Evolutionary conservation across 768 basidiomycete species (phyloP), one percentile per base, ranked within the genome.

Genomic region (Russula olivacea): DNA sequence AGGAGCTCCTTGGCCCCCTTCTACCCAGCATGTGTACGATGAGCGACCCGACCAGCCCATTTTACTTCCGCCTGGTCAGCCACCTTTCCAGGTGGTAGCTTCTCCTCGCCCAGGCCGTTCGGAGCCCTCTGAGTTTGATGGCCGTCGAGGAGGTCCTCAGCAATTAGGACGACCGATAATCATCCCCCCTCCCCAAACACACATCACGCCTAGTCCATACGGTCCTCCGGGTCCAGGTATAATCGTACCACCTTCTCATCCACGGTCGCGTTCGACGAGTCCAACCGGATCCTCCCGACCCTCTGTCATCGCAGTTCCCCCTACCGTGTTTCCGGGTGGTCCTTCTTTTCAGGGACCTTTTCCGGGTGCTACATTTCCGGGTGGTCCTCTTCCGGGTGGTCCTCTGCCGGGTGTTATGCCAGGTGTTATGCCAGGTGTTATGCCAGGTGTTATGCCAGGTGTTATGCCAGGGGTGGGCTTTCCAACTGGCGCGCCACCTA

Each of bases 111-210:
- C 21, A 15, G 23, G 19, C 19, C 30, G 34, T 23, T 49, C 47
- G 41, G 53, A 47, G 6, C 47, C 12, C 30, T 49, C 62, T 36
- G 58, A 60, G 1, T 59, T 49, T 59, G 62, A 32, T 11, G 38
- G 57, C 30, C 52, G n/a, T n/a, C n/a, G 32, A 12, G 61, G 49
- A 28, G 2, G 3, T 1, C 63, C 34, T 10, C 52, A 54, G 21
- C 43, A 41, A 41, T 4, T 47, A 2, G 60, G 53, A 14, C 45
- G 7, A n/a, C 58, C 63, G 23, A 60, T 60, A 60, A 64, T 64
- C 38, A 56, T 64, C 2, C 63, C 59, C 3, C 59, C 59, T 23
- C 51, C 52, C 11, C 52, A 53, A 11, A 21, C 36, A 15, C 5
- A 17, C 7, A 15, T 28, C 11, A 34, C 52, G 4, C 25, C 38